Percentiles rank a stretch among this genome's conserved stretches.
Conservation (phyloP, 768 basidiomycete genomes). For the Collybiopsis luxurians region DNA sequence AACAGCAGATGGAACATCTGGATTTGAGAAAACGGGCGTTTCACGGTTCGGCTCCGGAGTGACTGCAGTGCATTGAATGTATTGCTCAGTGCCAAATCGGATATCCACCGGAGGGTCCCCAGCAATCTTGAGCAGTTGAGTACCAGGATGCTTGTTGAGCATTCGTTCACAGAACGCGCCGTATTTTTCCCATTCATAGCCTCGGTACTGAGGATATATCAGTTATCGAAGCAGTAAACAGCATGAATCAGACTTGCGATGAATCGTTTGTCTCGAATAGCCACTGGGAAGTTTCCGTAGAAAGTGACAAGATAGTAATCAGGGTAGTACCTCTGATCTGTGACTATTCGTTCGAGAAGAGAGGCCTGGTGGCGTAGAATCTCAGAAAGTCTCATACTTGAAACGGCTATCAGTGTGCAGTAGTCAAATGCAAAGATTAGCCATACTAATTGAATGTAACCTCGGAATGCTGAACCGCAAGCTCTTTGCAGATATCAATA, state of each 20-base stretch:
- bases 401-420: constrained; percentile 3
- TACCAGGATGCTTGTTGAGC: constrained; percentile 86
- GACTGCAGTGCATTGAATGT: constrained; percentile 87
- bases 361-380: constrained; percentile 86
- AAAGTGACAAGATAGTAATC: constrained; percentile 95
- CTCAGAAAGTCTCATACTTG: constrained; percentile 77
- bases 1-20: constrained; percentile 77
- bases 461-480: constrained; percentile 84
- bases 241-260: constrained; percentile 50
- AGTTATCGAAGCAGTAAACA: constrained; percentile 1
- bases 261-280: constrained; percentile 87
- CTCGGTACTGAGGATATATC: constrained; percentile 66
- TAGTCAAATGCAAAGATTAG: too few relatives aligned
- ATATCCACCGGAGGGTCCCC: constrained; percentile 82
- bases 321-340: constrained; percentile 79
- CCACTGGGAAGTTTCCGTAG: constrained; percentile 87
- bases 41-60: constrained; percentile 80
- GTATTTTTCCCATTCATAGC: constrained; percentile 93
- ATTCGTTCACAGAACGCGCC: constrained; percentile 88
- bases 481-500: constrained; percentile 89
- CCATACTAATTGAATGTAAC: constrained; percentile 93
- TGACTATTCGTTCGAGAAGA: constrained; percentile 81
- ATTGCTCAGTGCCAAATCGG: constrained; percentile 74
- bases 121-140: constrained; percentile 69
- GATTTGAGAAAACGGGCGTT: constrained; percentile 77